A percentile compares a stretch with the other conserved stretches of the same genome.
These are phyloP conservation scores for Lipomyces chichibuensis DNA, from an alignment of 805 yeast species.

Conservation along the genomic window DNA sequence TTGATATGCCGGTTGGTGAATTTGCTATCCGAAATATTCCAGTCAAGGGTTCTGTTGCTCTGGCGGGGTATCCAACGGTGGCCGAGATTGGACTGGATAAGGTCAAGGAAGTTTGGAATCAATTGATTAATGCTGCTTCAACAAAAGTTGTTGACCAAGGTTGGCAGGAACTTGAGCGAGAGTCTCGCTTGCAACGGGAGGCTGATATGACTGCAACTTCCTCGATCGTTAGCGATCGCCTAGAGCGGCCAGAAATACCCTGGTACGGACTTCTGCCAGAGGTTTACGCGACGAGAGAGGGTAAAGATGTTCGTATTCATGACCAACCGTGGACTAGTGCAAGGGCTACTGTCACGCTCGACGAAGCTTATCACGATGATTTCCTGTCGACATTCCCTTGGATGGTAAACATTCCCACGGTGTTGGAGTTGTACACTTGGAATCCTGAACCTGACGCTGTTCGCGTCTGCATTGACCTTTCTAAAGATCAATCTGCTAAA, in stretches of 20 bases:
- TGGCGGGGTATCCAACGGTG: conserved; percentile 6
- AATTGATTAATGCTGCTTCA: background rate
- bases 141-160: background rate
- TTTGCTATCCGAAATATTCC: conserved; percentile 31
- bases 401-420: background rate
- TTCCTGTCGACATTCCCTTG: background rate
- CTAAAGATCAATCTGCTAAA: background rate
- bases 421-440: background rate
- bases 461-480: background rate
- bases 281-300: too few species aligned
- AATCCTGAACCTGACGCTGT: background rate
- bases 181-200: background rate
- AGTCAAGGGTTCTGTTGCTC: conserved; percentile 28
- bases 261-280: too few species aligned
- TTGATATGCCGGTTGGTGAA: conserved; percentile 31
- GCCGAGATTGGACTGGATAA: background rate
- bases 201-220: background rate
- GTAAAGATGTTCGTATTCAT: too few species aligned
- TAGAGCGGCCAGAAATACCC: too few species aligned
- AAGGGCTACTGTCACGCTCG: background rate
- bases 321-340: too few species aligned
- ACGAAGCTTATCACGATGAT: background rate
- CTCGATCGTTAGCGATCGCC: background rate
- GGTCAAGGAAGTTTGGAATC: background rate
- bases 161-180: background rate